Evolutionary conservation across 805 yeast species (phyloP), one percentile per base, ranked within the genome.

Genomic region (Pichia occidentalis): DNA sequence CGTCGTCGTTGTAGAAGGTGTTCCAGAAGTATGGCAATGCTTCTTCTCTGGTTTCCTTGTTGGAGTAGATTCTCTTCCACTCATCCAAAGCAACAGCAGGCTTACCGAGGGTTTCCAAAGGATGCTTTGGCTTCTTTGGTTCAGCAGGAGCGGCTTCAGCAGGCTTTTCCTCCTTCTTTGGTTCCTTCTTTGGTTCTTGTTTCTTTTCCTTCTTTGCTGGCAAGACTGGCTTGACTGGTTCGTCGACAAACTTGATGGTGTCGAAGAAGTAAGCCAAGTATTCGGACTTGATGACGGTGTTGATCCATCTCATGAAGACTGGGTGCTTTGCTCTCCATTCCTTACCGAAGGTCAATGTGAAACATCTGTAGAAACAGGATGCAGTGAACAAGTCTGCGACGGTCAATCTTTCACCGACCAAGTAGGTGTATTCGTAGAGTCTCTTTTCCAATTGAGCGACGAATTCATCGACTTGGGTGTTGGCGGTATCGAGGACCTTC

Each of bases 11-110:
- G 75, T 73, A 90, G 71, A 83, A 80, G 64, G 82, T 83, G 50
- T 69, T 60, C 96, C 96, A 92, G 88, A 90, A 92, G 88, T 90
- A 92, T 63, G 97, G 97, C 53, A 90, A 73, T 51, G 97, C 95
- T 51, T 67, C 78, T 62, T 77, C 80, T 70, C 97, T 85, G 62
- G 97, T 90, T 58, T 92, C 97, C 70, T 86, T 90, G 76, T 90
- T 92, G 49, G 97, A 87, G 81, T 92, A 90, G 51, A 69, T 68
- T 72, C 96, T 83, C 79, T 92, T 92, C 94, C 96, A 88, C 67
- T 85, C 92, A 61, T 90, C 97, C 48, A 90, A 56, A 45, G 76
- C 67, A 53, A 79, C 68, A 52, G 71, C 68, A 46, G 80, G 56
- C 61, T 75, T 81, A 55, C 92, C 94, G 49, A 90, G 77, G 43